Percentiles rank a stretch among this genome's conserved stretches.
Evolutionary conservation across 805 yeast species (phyloP).

Genomic region (Candida silvicultrix): DNA sequence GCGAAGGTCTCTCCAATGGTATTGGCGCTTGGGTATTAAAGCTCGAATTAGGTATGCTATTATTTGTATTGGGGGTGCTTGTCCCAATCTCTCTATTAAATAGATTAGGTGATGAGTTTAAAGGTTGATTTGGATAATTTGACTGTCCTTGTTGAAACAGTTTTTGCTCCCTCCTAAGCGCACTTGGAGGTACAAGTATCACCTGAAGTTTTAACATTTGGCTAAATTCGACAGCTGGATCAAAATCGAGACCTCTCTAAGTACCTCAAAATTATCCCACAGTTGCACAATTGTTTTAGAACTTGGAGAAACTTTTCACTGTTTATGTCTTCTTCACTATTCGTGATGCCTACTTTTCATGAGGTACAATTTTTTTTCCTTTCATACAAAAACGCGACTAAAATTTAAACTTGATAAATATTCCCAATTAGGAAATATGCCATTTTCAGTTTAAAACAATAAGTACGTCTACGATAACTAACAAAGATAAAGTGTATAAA

Average conservation of each 20-base stretch:
- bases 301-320: no score
- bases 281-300: no score
- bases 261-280: no score
- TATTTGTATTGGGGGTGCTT: slow-evolving; percentile 29
- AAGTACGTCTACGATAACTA: no score
- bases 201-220: slow-evolving; percentile 38
- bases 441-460: no score
- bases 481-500: no score
- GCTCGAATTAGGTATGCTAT: slow-evolving; percentile 11
- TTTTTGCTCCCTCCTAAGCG: slow-evolving; percentile 17
- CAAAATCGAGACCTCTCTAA: no score
- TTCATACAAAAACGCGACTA: not conserved
- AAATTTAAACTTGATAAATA: not conserved
- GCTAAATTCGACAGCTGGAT: not conserved
- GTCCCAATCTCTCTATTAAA: slow-evolving; percentile 26
- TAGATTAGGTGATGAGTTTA: slow-evolving; percentile 7
- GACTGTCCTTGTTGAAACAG: slow-evolving; percentile 14
- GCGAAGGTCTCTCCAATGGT: slow-evolving; percentile 14
- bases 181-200: slow-evolving; percentile 36
- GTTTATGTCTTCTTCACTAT: not conserved
- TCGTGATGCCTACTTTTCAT: not conserved
- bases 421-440: not conserved
- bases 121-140: slow-evolving; percentile 19
- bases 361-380: not conserved
- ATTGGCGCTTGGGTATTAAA: slow-evolving; percentile 14